Evolutionary conservation across 306 rosid genomes (phyloP).

Genomic region (Herpetospermum pedunculosum): DNA sequence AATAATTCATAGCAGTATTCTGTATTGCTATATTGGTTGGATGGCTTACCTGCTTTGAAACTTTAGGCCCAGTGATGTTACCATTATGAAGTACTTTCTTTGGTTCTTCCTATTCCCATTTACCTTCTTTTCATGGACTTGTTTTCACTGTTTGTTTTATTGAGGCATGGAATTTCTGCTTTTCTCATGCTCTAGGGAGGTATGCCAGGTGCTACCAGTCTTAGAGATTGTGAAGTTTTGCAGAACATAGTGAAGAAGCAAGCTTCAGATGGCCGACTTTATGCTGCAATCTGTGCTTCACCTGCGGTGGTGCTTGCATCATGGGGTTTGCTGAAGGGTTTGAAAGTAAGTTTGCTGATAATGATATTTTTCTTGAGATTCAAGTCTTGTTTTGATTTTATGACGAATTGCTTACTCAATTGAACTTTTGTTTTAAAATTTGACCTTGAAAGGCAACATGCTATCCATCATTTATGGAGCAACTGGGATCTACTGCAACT

Average conservation of each 20-base stretch:
- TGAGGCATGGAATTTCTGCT: not conserved
- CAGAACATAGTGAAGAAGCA: conserved; percentile 54
- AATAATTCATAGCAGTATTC: not conserved
- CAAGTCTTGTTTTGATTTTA: not conserved
- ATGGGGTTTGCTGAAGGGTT: conserved; percentile 83
- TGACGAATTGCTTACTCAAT: not conserved
- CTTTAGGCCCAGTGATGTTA: not conserved
- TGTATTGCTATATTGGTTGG: not conserved
- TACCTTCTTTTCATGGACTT: not conserved
- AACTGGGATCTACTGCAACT: conserved; percentile 47
- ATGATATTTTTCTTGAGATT: not conserved
- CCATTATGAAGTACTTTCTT: not conserved
- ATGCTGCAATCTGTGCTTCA: conserved; percentile 87
- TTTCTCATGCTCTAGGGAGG: conserved; percentile 54
- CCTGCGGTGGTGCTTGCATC: conserved; percentile 82
- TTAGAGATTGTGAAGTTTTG: conserved; percentile 37
- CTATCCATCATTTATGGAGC: conserved; percentile 70
- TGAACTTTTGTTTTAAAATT: not conserved
- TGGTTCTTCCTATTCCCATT: not conserved
- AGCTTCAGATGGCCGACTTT: conserved; percentile 59
- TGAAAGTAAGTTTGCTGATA: conserved; percentile 41
- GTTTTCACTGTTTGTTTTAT: not conserved
- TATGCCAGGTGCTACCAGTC: conserved; percentile 57
- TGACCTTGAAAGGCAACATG: conserved; percentile 66
- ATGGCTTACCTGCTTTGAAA: not conserved